These are phyloP conservation scores for Paralagenidium karlingii DNA, from an alignment of 352 stramenopile genomes.

Conservation along the genomic window DNA sequence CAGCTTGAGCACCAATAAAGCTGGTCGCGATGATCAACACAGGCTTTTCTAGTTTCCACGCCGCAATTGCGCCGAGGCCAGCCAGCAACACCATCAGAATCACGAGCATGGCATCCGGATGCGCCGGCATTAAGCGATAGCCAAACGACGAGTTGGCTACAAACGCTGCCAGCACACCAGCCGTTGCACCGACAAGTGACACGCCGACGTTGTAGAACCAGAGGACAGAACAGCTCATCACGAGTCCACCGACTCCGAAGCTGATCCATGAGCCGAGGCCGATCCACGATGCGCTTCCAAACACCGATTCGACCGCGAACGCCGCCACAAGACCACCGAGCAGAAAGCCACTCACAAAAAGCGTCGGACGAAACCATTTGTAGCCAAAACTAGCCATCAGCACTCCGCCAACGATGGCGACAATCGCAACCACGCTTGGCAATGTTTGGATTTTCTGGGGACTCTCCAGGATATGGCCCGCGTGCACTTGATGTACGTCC, in stretches of 20 bases:
- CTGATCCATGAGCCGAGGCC: constrained; percentile 31
- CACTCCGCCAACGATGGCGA: constrained; percentile 25
- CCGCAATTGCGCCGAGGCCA: constrained; percentile 21
- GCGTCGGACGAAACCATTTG: constrained; percentile 33
- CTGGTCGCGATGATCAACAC: constrained; percentile 41
- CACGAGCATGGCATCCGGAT: constrained; percentile 30
- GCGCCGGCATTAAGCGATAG: constrained; percentile 15
- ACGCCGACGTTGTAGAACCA: constrained; percentile 33
- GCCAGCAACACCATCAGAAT: constrained; percentile 29
- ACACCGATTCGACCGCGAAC: constrained; percentile 24
- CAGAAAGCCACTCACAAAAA: constrained; percentile 42
- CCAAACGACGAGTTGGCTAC: constrained; percentile 32
- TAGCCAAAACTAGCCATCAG: constrained; percentile 42
- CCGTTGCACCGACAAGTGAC: constrained; percentile 24
- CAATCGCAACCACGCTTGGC: constrained; percentile 23
- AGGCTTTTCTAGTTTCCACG: constrained; percentile 39
- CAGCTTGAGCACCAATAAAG: constrained; percentile 35
- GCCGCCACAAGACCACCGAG: constrained; percentile 26
- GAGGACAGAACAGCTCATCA: constrained; percentile 16
- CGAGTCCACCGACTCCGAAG: constrained; percentile 22
- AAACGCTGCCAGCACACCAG: constrained; percentile 26
- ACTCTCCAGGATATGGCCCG: no score
- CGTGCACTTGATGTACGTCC: no score
- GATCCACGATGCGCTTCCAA: constrained; percentile 16
- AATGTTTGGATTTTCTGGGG: constrained; percentile 20